A percentile compares a stretch with the other conserved stretches of the same genome.
Evolutionary conservation across 2,329 filamentous ascomycete species (phyloP).

Genomic region (Colletotrichum endophyticum): DNA sequence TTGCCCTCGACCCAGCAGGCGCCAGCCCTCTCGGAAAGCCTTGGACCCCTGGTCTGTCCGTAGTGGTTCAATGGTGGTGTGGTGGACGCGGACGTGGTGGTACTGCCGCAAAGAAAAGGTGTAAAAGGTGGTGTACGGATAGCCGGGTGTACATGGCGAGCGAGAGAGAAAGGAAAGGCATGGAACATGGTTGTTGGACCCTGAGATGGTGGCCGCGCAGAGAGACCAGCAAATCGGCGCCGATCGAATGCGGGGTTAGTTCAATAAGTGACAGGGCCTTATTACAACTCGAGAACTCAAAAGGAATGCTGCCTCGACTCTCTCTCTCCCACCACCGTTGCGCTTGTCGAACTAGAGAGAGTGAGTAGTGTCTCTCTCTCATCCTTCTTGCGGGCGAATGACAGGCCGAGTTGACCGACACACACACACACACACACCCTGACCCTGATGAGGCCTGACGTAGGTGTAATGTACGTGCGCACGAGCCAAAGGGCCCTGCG

Average conservation of each 20-base stretch:
- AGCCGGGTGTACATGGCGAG: not conserved
- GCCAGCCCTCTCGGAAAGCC: not conserved
- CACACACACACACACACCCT: not conserved
- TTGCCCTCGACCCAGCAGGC: not conserved
- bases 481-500: not conserved
- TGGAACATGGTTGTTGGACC: conserved; percentile 19
- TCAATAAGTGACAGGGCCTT: conserved; percentile 13
- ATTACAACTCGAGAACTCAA: conserved; percentile 11
- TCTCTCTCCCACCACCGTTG: not conserved
- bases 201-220: conserved; percentile 11
- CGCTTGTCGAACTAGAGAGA: not conserved
- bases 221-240: conserved; percentile 5
- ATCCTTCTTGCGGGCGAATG: not conserved
- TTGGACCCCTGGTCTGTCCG: conserved; percentile 19
- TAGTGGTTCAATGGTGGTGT: not conserved
- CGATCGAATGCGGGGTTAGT: conserved; percentile 19
- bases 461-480: conserved; percentile 4
- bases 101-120: not conserved
- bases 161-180: not conserved
- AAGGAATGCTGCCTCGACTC: not conserved
- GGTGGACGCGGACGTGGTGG: not conserved
- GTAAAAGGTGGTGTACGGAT: conserved; percentile 3
- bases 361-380: not conserved
- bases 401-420: not conserved
- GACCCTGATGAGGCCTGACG: conserved; percentile 6